phyloP scores from a whole-genome alignment of 176 grass and related monocot genomes.

The Carex littledalei region DNA sequence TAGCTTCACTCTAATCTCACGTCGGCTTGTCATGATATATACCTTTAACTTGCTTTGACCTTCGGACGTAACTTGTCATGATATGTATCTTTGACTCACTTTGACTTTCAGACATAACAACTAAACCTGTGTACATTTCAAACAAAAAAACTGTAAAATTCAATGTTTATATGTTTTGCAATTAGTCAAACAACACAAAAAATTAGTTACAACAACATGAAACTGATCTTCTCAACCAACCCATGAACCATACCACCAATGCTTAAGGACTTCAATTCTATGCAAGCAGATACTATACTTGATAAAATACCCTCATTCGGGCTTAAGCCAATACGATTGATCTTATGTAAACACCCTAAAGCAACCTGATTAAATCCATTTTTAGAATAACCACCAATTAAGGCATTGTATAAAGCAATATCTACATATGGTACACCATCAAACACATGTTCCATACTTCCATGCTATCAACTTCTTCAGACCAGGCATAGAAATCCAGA shows the following conservation, averaged over 20 bases:
- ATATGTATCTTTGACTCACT: no score
- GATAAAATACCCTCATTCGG: constrained; percentile 40
- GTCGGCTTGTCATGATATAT: no score
- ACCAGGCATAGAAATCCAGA: constrained; percentile 32
- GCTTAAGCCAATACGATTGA: constrained; percentile 18
- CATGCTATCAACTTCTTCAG: constrained; percentile 21
- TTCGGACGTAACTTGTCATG: no score
- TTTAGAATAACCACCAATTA: constrained; percentile 35
- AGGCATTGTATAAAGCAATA: constrained; percentile 29
- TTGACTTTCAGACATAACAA: no score
- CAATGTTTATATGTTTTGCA: no score
- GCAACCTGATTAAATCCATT: constrained; percentile 22
- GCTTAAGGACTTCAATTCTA: constrained; percentile 24
- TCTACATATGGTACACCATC: background rate
- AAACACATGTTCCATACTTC: constrained; percentile 21
- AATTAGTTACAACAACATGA: no score
- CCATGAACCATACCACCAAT: constrained; percentile 31
- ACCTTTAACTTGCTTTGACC: no score
- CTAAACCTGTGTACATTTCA: no score
- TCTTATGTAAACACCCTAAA: constrained; percentile 19
- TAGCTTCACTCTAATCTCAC: no score
- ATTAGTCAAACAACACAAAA: no score
- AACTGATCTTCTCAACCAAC: constrained; percentile 27
- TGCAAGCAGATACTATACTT: constrained; percentile 26
- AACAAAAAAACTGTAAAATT: no score